Conservation (phyloP, 176 grass and related monocot genomes). For the Dactylis glomerata region DNA sequence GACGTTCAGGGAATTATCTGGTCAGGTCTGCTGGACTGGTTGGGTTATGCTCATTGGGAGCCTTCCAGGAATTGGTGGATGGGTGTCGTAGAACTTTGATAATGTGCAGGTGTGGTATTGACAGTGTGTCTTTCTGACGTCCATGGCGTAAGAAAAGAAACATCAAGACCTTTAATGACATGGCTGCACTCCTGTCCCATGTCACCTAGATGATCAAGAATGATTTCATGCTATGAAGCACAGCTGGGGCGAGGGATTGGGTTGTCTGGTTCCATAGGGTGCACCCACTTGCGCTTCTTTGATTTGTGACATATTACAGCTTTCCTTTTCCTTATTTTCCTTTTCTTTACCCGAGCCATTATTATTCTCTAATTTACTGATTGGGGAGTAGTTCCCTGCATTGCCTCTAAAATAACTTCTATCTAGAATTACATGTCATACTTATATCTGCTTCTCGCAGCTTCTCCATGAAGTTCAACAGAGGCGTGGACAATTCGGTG, state of each 20-base stretch:
- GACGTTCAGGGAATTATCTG: background rate
- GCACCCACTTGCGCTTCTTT: background rate
- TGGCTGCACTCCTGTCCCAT: background rate
- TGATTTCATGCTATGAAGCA: background rate
- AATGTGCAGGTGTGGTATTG: background rate
- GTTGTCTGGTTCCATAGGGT: background rate
- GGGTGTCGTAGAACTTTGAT: background rate
- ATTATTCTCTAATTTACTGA: background rate
- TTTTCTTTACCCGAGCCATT: background rate
- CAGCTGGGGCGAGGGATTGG: background rate
- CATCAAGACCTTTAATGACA: background rate
- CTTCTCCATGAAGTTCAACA: slow-evolving; percentile 55
- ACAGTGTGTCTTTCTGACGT: background rate
- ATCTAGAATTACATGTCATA: background rate
- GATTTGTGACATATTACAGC: background rate
- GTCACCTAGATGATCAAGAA: background rate
- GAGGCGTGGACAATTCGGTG: slow-evolving; percentile 37
- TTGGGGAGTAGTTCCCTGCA: background rate
- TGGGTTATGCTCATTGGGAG: background rate
- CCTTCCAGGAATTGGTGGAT: background rate
- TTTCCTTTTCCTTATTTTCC: background rate
- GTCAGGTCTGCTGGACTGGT: background rate
- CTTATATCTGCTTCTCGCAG: slow-evolving; percentile 50
- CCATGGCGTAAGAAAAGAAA: background rate
- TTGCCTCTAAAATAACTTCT: background rate